Evolutionary conservation across 2,329 filamentous ascomycete species (phyloP), one percentile per base, ranked within the genome.

Genomic region (Spiromastix sp.): DNA sequence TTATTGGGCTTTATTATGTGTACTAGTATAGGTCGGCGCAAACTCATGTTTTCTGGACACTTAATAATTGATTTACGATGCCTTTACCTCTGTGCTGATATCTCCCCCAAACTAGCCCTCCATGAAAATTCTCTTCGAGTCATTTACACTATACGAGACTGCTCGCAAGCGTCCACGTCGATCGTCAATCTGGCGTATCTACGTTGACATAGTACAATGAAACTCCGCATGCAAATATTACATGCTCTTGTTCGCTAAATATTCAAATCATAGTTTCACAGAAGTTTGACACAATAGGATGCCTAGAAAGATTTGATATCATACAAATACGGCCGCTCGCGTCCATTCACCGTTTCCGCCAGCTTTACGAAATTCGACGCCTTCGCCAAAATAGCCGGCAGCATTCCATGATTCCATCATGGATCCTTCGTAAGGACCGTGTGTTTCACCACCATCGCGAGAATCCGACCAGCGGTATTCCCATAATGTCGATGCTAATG

Each of bases 391-490:
- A 56, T 96, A 96, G 2, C 91, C 91, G 16, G 85, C 85, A 42
- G 84, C 77, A 47, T 81, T 77, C 91, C 91, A 98, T 2, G 84
- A 82, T 49, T 78, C 75, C 91, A 98, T 96, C 24, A 81, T 89
- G 4, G 70, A 57, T 5, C 72, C 74, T 52, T 95, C 85, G 56
- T 86, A 98, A 0, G 91, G 89, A 0, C 91, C 91, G 57, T 98
- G 85, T 39, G 74, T 72, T 31, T 75, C 72, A 8, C 74, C 84
- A 18, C 76, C 81, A 51, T 94, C 89, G 26, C 86, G 72, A 12
- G 84, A 85, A 55, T 94, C 86, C 25, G 77, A 79, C 91, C 91
- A 98, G 39, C 85, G 74, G 56, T 85, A 98, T 59, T 96, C 84
- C 87, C 89, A 98, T 68, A 75, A 72, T 22, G 62, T 61, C 2